Conservation (phyloP, 202 grass and related monocot species). For the Carex arenaria region DNA sequence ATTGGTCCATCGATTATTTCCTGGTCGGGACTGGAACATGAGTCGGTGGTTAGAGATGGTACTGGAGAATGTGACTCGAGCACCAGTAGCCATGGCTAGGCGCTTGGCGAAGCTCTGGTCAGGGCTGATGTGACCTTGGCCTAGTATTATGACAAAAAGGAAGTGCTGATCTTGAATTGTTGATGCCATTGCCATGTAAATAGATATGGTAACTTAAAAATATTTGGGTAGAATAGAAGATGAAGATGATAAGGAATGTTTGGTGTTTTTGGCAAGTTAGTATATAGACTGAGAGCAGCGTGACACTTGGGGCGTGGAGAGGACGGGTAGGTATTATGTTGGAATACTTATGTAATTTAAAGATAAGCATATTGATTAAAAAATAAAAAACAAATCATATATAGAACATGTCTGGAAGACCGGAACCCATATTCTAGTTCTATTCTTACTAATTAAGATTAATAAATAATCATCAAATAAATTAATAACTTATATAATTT, state of each 20-base stretch:
- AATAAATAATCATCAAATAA: too few relatives aligned
- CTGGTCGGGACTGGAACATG: conserved; percentile 20
- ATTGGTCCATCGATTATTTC: conserved; percentile 13
- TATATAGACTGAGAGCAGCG: too few relatives aligned
- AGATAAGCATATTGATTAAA: too few relatives aligned
- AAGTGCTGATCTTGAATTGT: conserved; percentile 17
- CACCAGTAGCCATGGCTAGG: conserved; percentile 5
- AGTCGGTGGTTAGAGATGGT: conserved; percentile 18
- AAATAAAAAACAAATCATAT: too few relatives aligned
- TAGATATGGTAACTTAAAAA: neutral
- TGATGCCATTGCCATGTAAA: neutral
- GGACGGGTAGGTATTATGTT: too few relatives aligned
- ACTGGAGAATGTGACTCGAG: conserved; percentile 29
- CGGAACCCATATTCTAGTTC: too few relatives aligned
- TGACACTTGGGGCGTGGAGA: too few relatives aligned
- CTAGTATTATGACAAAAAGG: neutral
- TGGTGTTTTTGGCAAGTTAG: too few relatives aligned
- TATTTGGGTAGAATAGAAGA: neutral
- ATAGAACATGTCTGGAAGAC: too few relatives aligned
- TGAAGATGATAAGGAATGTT: neutral
- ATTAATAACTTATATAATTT: too few relatives aligned
- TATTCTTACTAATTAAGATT: too few relatives aligned
- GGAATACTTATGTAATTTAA: too few relatives aligned
- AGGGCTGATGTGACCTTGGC: conserved; percentile 33
- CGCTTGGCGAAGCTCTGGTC: conserved; percentile 6